phyloP scores from a whole-genome alignment of 495 filamentous ascomycete species.

The Aspergillus campestris region DNA sequence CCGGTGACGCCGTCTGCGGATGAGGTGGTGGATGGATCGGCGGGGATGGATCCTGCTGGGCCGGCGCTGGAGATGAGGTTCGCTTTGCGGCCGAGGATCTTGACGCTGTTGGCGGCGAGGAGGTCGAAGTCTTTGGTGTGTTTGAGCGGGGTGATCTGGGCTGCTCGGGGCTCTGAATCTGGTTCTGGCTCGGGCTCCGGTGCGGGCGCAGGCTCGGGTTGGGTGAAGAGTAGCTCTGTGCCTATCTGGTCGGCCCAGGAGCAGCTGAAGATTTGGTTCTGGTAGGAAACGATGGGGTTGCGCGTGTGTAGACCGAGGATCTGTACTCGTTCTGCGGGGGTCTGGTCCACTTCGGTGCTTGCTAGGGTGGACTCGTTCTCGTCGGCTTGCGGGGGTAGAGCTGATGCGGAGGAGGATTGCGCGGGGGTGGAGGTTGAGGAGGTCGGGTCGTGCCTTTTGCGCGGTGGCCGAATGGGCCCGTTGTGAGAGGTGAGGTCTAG shows the following conservation, averaged over 20 bases:
- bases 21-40: background rate
- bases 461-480: constrained; percentile 28
- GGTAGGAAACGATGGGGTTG: constrained; percentile 66
- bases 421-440: background rate
- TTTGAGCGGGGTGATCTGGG: constrained; percentile 24
- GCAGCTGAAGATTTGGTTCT: constrained; percentile 65
- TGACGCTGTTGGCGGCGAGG: constrained; percentile 50
- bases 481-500: constrained; percentile 43
- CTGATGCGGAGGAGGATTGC: background rate
- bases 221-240: constrained; percentile 66
- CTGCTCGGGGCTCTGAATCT: background rate
- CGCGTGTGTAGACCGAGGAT: constrained; percentile 68
- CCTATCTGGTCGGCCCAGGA: constrained; percentile 71
- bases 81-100: constrained; percentile 38
- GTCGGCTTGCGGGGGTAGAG: constrained; percentile 3
- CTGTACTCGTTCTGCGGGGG: constrained; percentile 49
- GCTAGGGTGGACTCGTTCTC: constrained; percentile 15
- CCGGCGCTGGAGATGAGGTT: constrained; percentile 28
- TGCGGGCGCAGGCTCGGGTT: constrained; percentile 30
- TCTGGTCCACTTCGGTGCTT: constrained; percentile 15
- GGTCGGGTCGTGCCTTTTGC: constrained; percentile 16
- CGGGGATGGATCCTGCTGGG: background rate
- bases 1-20: background rate
- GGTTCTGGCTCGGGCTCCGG: constrained; percentile 15
- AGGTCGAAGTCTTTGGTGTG: constrained; percentile 46